Percentiles rank a stretch among this genome's conserved stretches.
Conservation (phyloP, 768 basidiomycete genomes). For the Strobilomyces confusus region DNA sequence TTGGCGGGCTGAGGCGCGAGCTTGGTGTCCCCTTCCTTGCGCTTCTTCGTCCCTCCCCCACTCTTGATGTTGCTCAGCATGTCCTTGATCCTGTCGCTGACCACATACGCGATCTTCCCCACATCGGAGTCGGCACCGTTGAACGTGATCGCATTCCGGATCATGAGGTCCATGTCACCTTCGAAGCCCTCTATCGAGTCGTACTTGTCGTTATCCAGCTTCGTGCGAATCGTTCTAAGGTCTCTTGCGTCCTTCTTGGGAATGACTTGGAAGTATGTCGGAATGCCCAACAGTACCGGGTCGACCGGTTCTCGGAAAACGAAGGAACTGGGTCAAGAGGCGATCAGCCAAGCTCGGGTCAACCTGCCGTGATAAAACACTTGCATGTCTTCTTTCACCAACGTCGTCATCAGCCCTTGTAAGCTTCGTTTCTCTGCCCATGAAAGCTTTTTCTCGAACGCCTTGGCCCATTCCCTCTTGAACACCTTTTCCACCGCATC, state of each 20-base stretch:
- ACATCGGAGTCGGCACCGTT: constrained; percentile 81
- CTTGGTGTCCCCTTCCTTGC: constrained; percentile 65
- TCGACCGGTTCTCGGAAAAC: constrained; percentile 88
- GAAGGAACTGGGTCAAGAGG: constrained; percentile 48
- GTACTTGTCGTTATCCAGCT: constrained; percentile 81
- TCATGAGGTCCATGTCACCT: constrained; percentile 84
- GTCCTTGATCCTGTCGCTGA: constrained; percentile 52
- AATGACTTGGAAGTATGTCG: constrained; percentile 85
- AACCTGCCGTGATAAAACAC: constrained; percentile 17
- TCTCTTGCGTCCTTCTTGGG: constrained; percentile 85
- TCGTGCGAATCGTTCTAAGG: constrained; percentile 73
- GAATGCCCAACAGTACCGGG: constrained; percentile 75
- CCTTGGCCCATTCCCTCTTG: constrained; percentile 85
- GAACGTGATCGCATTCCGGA: constrained; percentile 84
- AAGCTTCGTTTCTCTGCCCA: constrained; percentile 79
- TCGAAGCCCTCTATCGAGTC: constrained; percentile 73
- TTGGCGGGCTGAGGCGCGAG: constrained; percentile 60
- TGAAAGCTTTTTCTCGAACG: constrained; percentile 65
- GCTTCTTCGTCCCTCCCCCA: constrained; percentile 56
- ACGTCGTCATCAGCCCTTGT: constrained; percentile 60
- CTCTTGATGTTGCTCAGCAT: constrained; percentile 41
- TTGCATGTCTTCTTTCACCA: constrained; percentile 67
- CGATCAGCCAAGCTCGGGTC: not conserved
- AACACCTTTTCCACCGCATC: constrained; percentile 70
- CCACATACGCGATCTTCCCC: constrained; percentile 52